These are phyloP conservation scores for Podospora sp. DNA, from an alignment of 495 filamentous ascomycete genomes.

Conservation along the genomic window DNA sequence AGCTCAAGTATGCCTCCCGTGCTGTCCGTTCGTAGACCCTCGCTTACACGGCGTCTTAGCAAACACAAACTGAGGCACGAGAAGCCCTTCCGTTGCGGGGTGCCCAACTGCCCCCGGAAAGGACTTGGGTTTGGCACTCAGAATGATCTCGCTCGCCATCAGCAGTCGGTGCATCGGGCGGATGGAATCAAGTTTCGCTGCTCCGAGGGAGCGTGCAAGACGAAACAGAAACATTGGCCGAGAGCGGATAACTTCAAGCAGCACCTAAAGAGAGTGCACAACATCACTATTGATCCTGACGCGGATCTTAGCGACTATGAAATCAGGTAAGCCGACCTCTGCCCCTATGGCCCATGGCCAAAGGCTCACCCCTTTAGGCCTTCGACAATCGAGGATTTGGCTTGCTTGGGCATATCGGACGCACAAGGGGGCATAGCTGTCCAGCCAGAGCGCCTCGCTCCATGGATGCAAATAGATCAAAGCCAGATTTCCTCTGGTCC, in stretches of 20 bases:
- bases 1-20: conserved; percentile 46
- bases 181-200: conserved; percentile 68
- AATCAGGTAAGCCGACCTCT: conserved; percentile 48
- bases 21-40: neutral
- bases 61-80: conserved; percentile 81
- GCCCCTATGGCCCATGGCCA: neutral
- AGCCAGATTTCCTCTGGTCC: neutral
- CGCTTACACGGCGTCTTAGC: conserved; percentile 44
- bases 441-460: neutral
- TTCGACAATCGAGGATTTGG: neutral
- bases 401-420: neutral
- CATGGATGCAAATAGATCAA: conserved; percentile 20
- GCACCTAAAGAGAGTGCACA: conserved; percentile 80
- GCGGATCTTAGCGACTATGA: conserved; percentile 56
- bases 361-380: conserved; percentile 1
- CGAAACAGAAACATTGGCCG: conserved; percentile 78
- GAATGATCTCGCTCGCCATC: conserved; percentile 79
- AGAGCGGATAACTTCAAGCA: conserved; percentile 89
- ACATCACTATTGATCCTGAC: conserved; percentile 31
- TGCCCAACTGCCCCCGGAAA: conserved; percentile 60
- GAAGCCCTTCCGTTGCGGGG: conserved; percentile 70
- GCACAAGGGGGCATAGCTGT: neutral
- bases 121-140: conserved; percentile 84
- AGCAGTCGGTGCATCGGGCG: conserved; percentile 66
- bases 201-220: conserved; percentile 62